A percentile compares a stretch with the other conserved stretches of the same genome.
phyloP scores from a whole-genome alignment of 202 grass and related monocot species.

The Saccharum hybrid region DNA sequence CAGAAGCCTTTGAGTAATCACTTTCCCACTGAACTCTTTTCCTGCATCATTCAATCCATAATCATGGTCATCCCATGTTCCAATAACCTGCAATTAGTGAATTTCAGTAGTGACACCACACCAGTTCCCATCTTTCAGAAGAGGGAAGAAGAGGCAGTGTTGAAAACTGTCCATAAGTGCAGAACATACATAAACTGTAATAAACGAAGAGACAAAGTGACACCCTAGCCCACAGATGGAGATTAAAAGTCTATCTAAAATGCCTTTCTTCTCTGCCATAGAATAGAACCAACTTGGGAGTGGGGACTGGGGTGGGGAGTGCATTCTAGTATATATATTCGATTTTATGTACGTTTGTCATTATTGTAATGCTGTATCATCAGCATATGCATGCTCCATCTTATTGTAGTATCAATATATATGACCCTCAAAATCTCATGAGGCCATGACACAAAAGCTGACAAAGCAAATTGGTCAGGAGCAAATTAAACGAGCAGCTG shows the following conservation, averaged over 20 bases:
- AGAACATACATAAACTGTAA: background rate
- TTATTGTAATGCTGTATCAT: background rate
- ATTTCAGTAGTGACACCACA: constrained; percentile 22
- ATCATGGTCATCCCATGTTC: constrained; percentile 98
- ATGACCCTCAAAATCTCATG: constrained; percentile 4
- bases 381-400: background rate
- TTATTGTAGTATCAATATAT: background rate
- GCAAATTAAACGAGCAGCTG: background rate
- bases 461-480: background rate
- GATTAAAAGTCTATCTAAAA: background rate
- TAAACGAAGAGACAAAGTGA: constrained; percentile 13
- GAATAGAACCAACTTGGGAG: background rate
- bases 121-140: constrained; percentile 10
- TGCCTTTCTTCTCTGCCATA: background rate
- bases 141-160: background rate
- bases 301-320: background rate
- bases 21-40: constrained; percentile 74
- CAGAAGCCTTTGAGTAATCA: constrained; percentile 70
- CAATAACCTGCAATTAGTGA: constrained; percentile 79
- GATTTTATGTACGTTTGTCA: background rate
- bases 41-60: constrained; percentile 98
- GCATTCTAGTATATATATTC: background rate
- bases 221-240: background rate
- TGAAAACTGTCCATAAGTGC: background rate
- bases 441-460: background rate